Conservation (phyloP, 768 basidiomycete species). For the Cystobasidium tubakii region DNA sequence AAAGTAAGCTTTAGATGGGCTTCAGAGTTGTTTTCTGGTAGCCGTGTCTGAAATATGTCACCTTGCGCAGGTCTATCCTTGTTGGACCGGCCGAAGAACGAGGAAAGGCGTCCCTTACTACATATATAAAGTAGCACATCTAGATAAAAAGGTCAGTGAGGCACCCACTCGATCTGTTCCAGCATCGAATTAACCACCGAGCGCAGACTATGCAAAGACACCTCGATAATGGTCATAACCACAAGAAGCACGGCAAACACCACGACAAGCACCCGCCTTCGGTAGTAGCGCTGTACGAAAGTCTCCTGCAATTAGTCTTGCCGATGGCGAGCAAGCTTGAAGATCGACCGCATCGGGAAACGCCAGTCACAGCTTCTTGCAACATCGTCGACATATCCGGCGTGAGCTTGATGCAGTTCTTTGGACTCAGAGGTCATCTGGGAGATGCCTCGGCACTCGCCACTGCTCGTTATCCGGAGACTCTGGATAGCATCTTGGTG, state of each 20-base stretch:
- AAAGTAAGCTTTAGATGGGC: neutral
- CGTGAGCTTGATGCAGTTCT: constrained; percentile 62
- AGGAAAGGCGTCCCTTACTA: constrained; percentile 21
- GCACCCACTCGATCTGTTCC: neutral
- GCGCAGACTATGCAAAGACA: neutral
- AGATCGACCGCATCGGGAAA: constrained; percentile 28
- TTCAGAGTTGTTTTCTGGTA: neutral
- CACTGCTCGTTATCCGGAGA: constrained; percentile 76
- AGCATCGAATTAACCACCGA: neutral
- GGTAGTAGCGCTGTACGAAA: constrained; percentile 26
- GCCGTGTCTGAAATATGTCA: neutral
- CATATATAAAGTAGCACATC: constrained; percentile 19
- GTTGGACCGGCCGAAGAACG: constrained; percentile 29
- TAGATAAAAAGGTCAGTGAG: constrained; percentile 26
- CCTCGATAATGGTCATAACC: neutral
- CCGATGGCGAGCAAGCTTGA: constrained; percentile 9
- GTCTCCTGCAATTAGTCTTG: neutral
- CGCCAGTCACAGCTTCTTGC: constrained; percentile 3
- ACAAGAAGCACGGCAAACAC: neutral
- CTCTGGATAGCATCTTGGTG: constrained; percentile 57
- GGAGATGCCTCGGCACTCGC: constrained; percentile 69
- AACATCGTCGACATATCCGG: constrained; percentile 68
- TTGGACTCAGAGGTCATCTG: constrained; percentile 65
- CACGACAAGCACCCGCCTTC: neutral
- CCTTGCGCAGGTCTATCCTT: neutral